Evolutionary conservation across 768 basidiomycete species (phyloP).

Genomic region (Hygrophorus pudorinus): DNA sequence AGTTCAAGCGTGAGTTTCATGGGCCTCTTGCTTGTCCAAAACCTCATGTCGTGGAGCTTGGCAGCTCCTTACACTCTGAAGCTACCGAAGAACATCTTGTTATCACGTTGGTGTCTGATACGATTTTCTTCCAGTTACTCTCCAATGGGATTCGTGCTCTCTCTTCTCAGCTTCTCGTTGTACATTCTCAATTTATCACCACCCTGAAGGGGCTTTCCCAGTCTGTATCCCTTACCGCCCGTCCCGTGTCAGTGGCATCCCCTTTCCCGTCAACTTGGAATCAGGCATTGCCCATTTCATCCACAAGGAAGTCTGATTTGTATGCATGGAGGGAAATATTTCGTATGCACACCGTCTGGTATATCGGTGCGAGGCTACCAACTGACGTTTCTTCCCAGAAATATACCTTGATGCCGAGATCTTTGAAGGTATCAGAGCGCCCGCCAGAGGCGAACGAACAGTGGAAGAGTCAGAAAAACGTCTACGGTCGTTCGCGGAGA

Average conservation of each 20-base stretch:
- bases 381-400: no score
- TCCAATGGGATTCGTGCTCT: constrained; percentile 47
- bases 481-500: constrained; percentile 51
- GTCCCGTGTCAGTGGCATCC: constrained; percentile 32
- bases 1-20: no score
- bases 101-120: constrained; percentile 73
- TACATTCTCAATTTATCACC: constrained; percentile 41
- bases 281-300: constrained; percentile 21
- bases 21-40: background rate
- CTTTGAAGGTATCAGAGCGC: constrained; percentile 66
- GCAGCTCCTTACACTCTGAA: background rate
- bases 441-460: constrained; percentile 53
- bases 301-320: constrained; percentile 48
- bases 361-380: no score
- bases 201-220: constrained; percentile 28
- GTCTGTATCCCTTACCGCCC: constrained; percentile 30
- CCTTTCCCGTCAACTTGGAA: constrained; percentile 29
- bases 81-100: constrained; percentile 40
- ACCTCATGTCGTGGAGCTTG: constrained; percentile 3
- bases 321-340: constrained; percentile 90
- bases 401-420: constrained; percentile 64
- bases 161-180: constrained; percentile 33
- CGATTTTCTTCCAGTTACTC: constrained; percentile 71
- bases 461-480: constrained; percentile 62
- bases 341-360: constrained; percentile 12